Conservation (phyloP, 2,329 filamentous ascomycete species). For the Byssothecium circinans region DNA sequence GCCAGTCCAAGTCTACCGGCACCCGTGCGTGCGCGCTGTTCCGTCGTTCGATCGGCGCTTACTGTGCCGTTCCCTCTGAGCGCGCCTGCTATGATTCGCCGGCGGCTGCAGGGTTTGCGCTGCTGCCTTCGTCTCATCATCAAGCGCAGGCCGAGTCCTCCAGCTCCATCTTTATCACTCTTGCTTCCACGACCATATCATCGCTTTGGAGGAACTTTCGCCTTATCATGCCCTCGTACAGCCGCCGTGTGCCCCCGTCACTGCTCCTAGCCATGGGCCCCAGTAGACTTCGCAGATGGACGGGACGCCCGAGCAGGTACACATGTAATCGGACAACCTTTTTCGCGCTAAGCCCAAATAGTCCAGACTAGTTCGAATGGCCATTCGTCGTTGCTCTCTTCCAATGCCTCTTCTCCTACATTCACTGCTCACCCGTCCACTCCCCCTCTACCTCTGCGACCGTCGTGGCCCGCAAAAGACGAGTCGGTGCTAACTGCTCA, state of each 20-base stretch:
- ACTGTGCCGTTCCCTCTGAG: slow-evolving; percentile 7
- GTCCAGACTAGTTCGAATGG: too few relatives aligned
- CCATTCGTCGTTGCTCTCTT: not conserved
- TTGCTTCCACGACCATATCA: slow-evolving; percentile 15
- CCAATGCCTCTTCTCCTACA: not conserved
- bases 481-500: slow-evolving; percentile 4
- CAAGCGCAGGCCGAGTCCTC: slow-evolving; percentile 19
- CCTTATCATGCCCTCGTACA: not conserved
- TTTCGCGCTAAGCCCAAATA: too few relatives aligned
- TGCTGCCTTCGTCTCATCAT: slow-evolving; percentile 23
- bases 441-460: not conserved
- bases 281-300: too few relatives aligned
- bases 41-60: not conserved
- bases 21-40: not conserved
- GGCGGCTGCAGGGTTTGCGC: slow-evolving; percentile 10
- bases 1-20: not conserved
- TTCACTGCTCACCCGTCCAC: not conserved
- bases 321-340: too few relatives aligned
- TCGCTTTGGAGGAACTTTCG: slow-evolving; percentile 12
- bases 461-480: not conserved
- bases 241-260: not conserved
- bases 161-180: slow-evolving; percentile 19
- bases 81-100: slow-evolving; percentile 3
- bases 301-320: too few relatives aligned
- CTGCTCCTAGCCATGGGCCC: not conserved